Evolutionary conservation across 345 rosid genomes (phyloP), one percentile per base, ranked within the genome.

Genomic region (Ceriops decandra): DNA sequence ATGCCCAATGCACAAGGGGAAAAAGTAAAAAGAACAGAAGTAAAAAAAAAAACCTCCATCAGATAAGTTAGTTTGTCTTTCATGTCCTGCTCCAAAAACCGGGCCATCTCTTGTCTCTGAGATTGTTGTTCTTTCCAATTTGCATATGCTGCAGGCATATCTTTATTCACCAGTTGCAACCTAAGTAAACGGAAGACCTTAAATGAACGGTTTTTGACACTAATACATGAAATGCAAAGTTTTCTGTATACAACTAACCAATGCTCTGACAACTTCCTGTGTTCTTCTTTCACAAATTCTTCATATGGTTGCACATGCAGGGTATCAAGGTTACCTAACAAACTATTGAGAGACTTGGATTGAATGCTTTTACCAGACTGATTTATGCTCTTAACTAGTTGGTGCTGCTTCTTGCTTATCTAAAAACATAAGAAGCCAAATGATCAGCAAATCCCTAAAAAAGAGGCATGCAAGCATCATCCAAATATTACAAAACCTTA

Each of bases 381-480:
- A 79, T 91, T 89, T 97, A 91, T 86, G 74, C 78, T 83, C 87
- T 87, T 91, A 63, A 93, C 90, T 81, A 88, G 84, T 77, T 87
- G 83, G 77, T 85, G 92, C 79, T 91, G 99, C 83, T 84, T 90
- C 91, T 88, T 95, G 86, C 96, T 95, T 79, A 95, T 88, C 99
- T 95, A 76, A 85, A 57, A 78, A 16, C 64, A 57, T 57, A 68
- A 31, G 26, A 24, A 3, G 6, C 59, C 73, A 68, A 31, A 49
- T 56, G 61, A 65, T 76, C 52, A 76, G 59, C 69, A 69, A 76
- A 68, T 65, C 38, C 67, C 71, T 31, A 57, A 66, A 62, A 30
- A 60, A 21, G 20, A 68, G 22, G 57, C 47, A 19, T 3, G 11
- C 15, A 22, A 42, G 30, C 24, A 51, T 10, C 52, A 31, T 31